Conservation (phyloP, 2,329 filamentous ascomycete genomes). For the Aspergillus ustus region DNA sequence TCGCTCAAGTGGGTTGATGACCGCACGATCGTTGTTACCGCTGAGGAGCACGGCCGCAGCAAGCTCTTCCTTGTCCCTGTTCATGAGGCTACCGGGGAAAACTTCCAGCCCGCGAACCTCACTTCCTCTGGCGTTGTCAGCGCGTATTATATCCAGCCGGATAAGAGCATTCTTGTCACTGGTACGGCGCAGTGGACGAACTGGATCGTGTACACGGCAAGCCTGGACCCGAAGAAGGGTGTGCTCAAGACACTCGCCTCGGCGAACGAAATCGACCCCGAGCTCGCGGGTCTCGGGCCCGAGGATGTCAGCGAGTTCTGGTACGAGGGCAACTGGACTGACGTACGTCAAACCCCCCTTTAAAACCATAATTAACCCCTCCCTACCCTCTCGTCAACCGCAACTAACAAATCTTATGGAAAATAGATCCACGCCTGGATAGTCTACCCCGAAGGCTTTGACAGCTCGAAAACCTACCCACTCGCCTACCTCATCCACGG, state of each 20-base stretch:
- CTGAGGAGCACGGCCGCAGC: conserved; percentile 69
- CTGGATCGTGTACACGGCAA: conserved; percentile 40
- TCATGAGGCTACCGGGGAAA: conserved; percentile 35
- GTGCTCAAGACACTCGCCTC: conserved; percentile 36
- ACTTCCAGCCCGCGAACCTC: conserved; percentile 42
- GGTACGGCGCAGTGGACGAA: conserved; percentile 42
- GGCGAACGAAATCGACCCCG: conserved; percentile 47
- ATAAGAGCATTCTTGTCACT: conserved; percentile 39
- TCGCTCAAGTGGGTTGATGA: conserved; percentile 59
- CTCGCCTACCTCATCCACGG: conserved; percentile 81
- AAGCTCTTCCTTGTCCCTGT: conserved; percentile 42
- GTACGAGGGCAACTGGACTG: conserved; percentile 41
- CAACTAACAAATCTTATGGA: background rate
- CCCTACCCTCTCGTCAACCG: too few relatives aligned
- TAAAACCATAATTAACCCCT: too few relatives aligned
- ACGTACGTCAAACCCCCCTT: too few relatives aligned
- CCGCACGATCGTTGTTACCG: conserved; percentile 70
- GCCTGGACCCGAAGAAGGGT: conserved; percentile 28
- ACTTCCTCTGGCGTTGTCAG: conserved; percentile 39
- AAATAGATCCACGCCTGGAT: conserved; percentile 45
- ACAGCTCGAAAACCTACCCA: conserved; percentile 73
- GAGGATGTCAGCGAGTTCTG: conserved; percentile 44
- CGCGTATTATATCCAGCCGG: conserved; percentile 35
- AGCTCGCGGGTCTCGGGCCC: conserved; percentile 40
- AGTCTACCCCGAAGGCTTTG: conserved; percentile 60